Percentiles rank a stretch among this genome's conserved stretches.
These are phyloP conservation scores for Yamadazyma blattariae DNA, from an alignment of 1,139 yeast genomes.

Conservation along the genomic window DNA sequence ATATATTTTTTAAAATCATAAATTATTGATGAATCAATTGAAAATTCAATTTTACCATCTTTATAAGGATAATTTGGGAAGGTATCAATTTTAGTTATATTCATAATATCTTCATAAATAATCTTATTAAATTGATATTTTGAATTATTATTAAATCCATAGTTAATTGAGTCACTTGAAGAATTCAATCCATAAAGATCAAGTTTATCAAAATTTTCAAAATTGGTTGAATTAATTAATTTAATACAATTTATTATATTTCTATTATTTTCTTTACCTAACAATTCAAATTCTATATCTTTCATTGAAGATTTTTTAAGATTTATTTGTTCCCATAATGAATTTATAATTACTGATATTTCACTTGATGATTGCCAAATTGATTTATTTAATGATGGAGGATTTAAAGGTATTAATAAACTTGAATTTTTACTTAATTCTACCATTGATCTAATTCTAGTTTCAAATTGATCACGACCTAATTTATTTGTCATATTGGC, in stretches of 20 bases:
- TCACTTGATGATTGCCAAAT: slow-evolving; percentile 43
- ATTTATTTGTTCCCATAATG: slow-evolving; percentile 39
- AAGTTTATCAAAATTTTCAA: background rate
- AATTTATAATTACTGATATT: slow-evolving; percentile 28
- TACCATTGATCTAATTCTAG: slow-evolving; percentile 46
- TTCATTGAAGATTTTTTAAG: slow-evolving; percentile 26
- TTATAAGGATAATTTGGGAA: slow-evolving; percentile 24
- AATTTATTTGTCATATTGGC: slow-evolving; percentile 17
- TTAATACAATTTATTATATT: slow-evolving; percentile 36
- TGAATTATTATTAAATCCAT: slow-evolving; percentile 13
- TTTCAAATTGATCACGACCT: slow-evolving; percentile 17
- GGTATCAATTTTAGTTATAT: slow-evolving; percentile 28
- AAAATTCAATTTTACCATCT: slow-evolving; percentile 33
- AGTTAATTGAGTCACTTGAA: slow-evolving; percentile 4
- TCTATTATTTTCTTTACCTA: slow-evolving; percentile 24
- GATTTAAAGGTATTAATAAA: slow-evolving; percentile 49
- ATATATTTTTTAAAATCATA: slow-evolving; percentile 47
- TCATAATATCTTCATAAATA: slow-evolving; percentile 12
- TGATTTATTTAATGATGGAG: background rate
- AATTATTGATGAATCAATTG: slow-evolving; percentile 46
- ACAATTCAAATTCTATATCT: slow-evolving; percentile 27
- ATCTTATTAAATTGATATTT: slow-evolving; percentile 6
- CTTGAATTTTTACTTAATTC: slow-evolving; percentile 46
- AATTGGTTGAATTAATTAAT: slow-evolving; percentile 8
- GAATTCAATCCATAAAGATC: slow-evolving; percentile 8